Evolutionary conservation across 2,329 filamentous ascomycete genomes (phyloP), one percentile per base, ranked within the genome.

Genomic region (Scedosporium apiospermum): DNA sequence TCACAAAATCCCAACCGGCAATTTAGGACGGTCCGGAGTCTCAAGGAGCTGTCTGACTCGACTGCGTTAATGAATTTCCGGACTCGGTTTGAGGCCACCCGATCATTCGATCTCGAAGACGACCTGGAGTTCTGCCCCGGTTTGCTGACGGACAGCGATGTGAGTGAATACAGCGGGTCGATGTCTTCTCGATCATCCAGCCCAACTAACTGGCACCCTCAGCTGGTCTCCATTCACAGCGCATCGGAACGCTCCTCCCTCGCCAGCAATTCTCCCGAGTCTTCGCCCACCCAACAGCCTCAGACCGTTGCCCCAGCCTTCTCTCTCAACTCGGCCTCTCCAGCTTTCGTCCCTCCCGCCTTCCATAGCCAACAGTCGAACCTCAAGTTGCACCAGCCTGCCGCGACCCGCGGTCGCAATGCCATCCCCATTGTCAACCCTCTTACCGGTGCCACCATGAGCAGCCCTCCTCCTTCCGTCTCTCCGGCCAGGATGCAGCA

Each of bases 361-460:
- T 89, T 84, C 76, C 87, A 89, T 70, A 81, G 78, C 74, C 88
- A 86, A 70, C 85, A 81, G 65, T 76, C 78, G 65, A 86, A 76
- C 81, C 69, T 93, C 69, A 97, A 96, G 79, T 82, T 96, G 66
- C 91, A 96, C 77, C 93, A 97, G 80, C 91, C 93, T 65, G 83
- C 93, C 65, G 91, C 93, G 65, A 91, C 93, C 66, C 90, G 95
- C 68, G 86, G 89, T 64, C 91, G 92, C 76, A 98, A 97, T 75
- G 91, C 95, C 71, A 98, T 98, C 68, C 93, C 93, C 64, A 99
- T 99, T 74, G 91, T 98, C 77, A 96, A 99, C 81, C 95, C 95
- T 62, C 90, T 85, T 68, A 97, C 93, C 63, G 92, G 95, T 71
- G 87, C 92, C 74, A 85, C 86, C 71, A 88, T 97, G 80, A 88